Conservation (phyloP, 2,329 filamentous ascomycete species). For the Orbilia oligospora region DNA sequence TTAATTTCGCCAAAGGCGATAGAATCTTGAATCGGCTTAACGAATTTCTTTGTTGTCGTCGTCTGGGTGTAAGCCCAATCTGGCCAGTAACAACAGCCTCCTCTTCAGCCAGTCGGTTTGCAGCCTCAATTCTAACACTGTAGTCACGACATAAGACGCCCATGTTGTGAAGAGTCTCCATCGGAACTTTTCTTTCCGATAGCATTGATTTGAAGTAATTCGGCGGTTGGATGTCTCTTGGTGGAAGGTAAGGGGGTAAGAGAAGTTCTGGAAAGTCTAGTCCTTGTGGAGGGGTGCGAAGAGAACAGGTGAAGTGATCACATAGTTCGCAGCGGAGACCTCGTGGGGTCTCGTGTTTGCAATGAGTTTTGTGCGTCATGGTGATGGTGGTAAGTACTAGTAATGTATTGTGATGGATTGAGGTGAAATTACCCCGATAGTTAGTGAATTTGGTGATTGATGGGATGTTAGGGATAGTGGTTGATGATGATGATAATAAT, state of each 20-base stretch:
- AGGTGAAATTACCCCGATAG: not conserved
- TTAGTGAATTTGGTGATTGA: too few relatives aligned
- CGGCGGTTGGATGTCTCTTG: conserved; percentile 37
- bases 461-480: not conserved
- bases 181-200: not conserved
- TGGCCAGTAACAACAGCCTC: not conserved
- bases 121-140: conserved; percentile 1
- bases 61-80: not conserved
- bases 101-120: conserved; percentile 2
- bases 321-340: conserved; percentile 42
- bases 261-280: conserved; percentile 55
- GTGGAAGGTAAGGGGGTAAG: conserved; percentile 47
- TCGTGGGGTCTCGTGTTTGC: conserved; percentile 26
- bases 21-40: conserved; percentile 41
- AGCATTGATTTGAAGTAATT: conserved; percentile 45
- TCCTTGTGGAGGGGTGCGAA: conserved; percentile 28
- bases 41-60: not conserved
- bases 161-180: conserved; percentile 30
- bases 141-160: conserved; percentile 48
- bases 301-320: conserved; percentile 48
- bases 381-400: not conserved
- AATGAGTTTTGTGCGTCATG: conserved; percentile 17
- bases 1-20: conserved; percentile 49
- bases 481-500: not conserved
- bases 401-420: not conserved